Base-by-base conservation (phyloP, 345 rosid genomes). In the Reutealis trisperma region DNA sequence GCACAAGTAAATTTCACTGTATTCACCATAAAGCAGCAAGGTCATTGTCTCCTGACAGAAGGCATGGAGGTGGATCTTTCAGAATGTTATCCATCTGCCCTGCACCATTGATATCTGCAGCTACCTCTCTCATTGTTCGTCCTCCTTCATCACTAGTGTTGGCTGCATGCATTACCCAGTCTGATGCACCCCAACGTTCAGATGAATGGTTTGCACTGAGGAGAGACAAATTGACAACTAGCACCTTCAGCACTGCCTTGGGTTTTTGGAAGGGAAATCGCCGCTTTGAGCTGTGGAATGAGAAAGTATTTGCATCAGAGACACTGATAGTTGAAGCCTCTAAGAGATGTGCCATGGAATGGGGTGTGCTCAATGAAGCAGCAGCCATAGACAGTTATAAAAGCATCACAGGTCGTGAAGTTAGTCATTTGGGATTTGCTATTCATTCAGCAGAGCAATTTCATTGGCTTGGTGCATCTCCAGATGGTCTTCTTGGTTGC, bases 131-230 rank as follows among this genome's bases (percentile, higher is more conserved):
- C 5, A n/a, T 73, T 32, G 73, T 68, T 55, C 86, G 82, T 44
- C 54, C 86, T 6, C 87, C 86, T 12, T 79, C 90, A 1, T 81
- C 92, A 42, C 70, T 90, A 16, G 80, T 80, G 41, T 68, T 87
- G 37, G 82, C 82, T 68, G 84, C 92, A 25, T 55, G 78, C 47
- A 73, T 86, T 63, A 78, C 86, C 13, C 90, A 84, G 14, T 87
- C 89, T 0, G 90, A 90, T 73, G 81, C 82, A 51, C 92, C 94
- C 10, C 99, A 95, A 83, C 93, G 88, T 12, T 95, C 99, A 6
- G 93, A 95, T 22, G 98, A 93, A 87, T 95, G 99, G 99, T 93
- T 91, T 84, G 93, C 92, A 24, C 80, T 95, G 49, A 81, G 97
- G 66, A 90, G 78, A 88, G 88, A 93, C 86, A 88, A 87, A 85